Base-by-base conservation (phyloP, 768 basidiomycete genomes). In the Kwoniella dendrophila region DNA sequence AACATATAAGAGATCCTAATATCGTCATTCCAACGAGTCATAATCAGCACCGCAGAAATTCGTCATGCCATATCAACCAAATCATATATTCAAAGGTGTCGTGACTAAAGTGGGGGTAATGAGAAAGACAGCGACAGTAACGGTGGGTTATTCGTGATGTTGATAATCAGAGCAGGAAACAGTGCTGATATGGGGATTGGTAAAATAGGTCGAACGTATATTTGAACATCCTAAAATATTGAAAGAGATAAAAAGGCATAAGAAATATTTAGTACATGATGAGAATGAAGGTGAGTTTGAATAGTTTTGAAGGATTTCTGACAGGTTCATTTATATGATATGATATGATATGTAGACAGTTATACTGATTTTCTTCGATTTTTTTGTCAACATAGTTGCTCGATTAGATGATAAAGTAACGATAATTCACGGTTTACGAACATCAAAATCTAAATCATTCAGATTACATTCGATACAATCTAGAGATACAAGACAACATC, bases 101-200 rank as follows among this genome's bases (percentile, higher is more conserved):
- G 76, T 78, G 44, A 75, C 74, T 14, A 75, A 73, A 62, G 64
- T 69, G 14, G 74, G 74, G 26, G 71, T 62, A 16, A 78, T 78
- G 76, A 62, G 62, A 34, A 78, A 75, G 60, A 78, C 76, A 26
- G 67, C 71, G n/a, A 75, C 76, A 3, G 76, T 78, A 12, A 74
- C 71, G 4, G 75, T 76, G 51, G 41, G 74, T 67, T 12, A 22
- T 33, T 5, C 1, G 5, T 34, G 24, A n/a, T n/a, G n/a, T n/a
- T n/a, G n/a, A n/a, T n/a, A n/a, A n/a, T n/a, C n/a, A n/a, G n/a
- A n/a, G n/a, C n/a, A n/a, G n/a, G n/a, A n/a, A n/a, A n/a, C n/a
- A n/a, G n/a, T n/a, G n/a, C n/a, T n/a, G n/a, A n/a, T n/a, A n/a
- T n/a, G n/a, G n/a, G n/a, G n/a, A n/a, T n/a, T n/a, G n/a, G n/a